Evolutionary conservation across 208 protist species (phyloP), one percentile per base, ranked within the genome.

Genomic region (Crithidia expoeki): DNA sequence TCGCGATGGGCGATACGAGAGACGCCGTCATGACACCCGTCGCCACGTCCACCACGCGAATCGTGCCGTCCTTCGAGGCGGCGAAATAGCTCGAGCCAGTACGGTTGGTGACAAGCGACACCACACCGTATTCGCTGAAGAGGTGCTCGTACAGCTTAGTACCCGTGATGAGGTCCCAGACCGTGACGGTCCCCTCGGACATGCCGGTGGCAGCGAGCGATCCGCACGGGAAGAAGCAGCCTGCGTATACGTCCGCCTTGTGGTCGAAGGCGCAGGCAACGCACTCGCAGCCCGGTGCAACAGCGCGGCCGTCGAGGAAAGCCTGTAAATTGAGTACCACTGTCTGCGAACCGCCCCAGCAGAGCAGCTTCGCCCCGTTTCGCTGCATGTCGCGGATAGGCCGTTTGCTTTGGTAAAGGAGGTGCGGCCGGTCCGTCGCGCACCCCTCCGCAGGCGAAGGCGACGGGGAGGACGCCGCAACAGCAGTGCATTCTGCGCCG

Each of bases 11-110:
- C 17, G 87, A 80, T n/a, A 78, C 68, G 21, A 96, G 64, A 16
- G 89, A 84, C 68, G 80, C 80, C n/a, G 86, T 79, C 16, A 89
- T 68, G 9, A 94, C 68, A 19, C 89, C 86, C 0, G 91, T 94
- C 10, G 77, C 81, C 11, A 89, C 81, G 66, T 96, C 88, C 17
- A 96, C 87, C 23, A 86, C 84, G 36, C 86, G 86, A 30, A 94
- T 80, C 34, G 78, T 52, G 28, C 91, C 88, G 67, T 93, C 88
- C 51, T 89, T 82, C 25, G 87, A 91, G 2, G 83, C 91, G 1
- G 91, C 84, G 66, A 86, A 96, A 72, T 93, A 96, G 38, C 58
- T 84, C 11, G 76, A 89, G 52, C 91, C 91, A 23, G 80, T 84
- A 46, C 74, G 81, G 76, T 84, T 96, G 23, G 75, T 33, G 0